Evolutionary conservation across 2,329 filamentous ascomycete genomes (phyloP).

Genomic region (Lizonia empirigonia): DNA sequence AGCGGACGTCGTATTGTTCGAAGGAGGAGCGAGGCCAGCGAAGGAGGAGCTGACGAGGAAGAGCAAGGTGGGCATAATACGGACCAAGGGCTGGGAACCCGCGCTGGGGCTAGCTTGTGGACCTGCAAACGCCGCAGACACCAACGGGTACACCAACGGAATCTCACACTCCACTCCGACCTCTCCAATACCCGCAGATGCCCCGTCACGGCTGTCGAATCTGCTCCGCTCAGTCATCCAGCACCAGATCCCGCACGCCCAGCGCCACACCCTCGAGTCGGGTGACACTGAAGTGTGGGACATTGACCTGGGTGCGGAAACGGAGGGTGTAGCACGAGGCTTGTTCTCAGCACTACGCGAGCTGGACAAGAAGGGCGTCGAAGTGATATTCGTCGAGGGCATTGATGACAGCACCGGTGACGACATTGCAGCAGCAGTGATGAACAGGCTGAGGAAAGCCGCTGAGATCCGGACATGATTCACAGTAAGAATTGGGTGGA

Average conservation of each 20-base stretch:
- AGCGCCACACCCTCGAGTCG: conserved; percentile 22
- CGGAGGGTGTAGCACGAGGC: conserved; percentile 78
- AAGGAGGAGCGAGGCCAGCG: conserved; percentile 53
- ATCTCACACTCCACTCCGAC: neutral
- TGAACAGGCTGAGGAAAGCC: conserved; percentile 59
- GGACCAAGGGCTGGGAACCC: conserved; percentile 36
- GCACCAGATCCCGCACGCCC: conserved; percentile 41
- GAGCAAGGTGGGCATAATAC: conserved; percentile 50
- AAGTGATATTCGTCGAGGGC: conserved; percentile 89
- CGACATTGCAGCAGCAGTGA: conserved; percentile 76
- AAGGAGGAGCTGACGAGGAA: conserved; percentile 36
- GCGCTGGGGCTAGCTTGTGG: conserved; percentile 26
- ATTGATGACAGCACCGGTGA: conserved; percentile 71
- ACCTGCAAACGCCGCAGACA: neutral
- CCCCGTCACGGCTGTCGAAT: conserved; percentile 30
- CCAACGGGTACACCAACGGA: conserved; percentile 21
- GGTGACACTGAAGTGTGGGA: conserved; percentile 60
- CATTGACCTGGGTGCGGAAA: conserved; percentile 72
- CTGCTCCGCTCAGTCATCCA: conserved; percentile 44
- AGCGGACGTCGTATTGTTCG: conserved; percentile 83
- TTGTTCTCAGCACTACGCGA: conserved; percentile 87
- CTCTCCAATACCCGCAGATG: neutral
- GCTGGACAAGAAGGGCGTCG: conserved; percentile 77
- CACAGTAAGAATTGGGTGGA: neutral
- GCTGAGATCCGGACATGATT: conserved; percentile 40